Percentiles rank a stretch among this genome's conserved stretches.
phyloP scores from a whole-genome alignment of 2,329 filamentous ascomycete genomes.

The Aspergillus novofumigatus region DNA sequence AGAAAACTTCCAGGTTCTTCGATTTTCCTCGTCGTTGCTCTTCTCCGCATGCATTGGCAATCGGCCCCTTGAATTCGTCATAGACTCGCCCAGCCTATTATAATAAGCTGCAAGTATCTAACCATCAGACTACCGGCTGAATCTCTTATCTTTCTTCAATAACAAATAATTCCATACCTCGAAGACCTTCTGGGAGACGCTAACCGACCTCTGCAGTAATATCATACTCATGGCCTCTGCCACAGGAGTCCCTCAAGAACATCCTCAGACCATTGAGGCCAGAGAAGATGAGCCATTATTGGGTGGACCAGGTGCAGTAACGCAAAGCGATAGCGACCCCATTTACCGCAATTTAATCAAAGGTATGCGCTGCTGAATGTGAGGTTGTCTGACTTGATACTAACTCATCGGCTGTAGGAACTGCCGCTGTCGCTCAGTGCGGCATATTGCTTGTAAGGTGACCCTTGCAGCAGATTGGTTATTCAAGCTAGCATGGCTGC shows the following conservation, averaged over 20 bases:
- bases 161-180: neutral
- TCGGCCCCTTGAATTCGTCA: neutral
- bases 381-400: neutral
- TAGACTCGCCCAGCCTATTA: neutral
- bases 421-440: constrained; percentile 72
- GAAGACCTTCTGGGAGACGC: neutral
- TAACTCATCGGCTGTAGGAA: constrained; percentile 54
- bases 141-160: neutral
- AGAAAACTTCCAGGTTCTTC: neutral
- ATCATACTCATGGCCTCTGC: constrained; percentile 59
- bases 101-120: neutral
- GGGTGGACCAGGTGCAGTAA: constrained; percentile 66
- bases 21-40: neutral
- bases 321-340: constrained; percentile 61
- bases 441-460: constrained; percentile 64
- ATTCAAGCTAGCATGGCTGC: neutral
- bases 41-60: neutral
- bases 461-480: neutral
- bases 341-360: constrained; percentile 69
- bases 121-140: neutral
- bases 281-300: constrained; percentile 67
- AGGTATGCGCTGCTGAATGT: constrained; percentile 50
- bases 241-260: constrained; percentile 59
- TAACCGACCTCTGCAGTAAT: neutral
- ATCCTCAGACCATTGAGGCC: constrained; percentile 35